phyloP scores from a whole-genome alignment of 495 filamentous ascomycete species.

The Stereocaulon alpinum region DNA sequence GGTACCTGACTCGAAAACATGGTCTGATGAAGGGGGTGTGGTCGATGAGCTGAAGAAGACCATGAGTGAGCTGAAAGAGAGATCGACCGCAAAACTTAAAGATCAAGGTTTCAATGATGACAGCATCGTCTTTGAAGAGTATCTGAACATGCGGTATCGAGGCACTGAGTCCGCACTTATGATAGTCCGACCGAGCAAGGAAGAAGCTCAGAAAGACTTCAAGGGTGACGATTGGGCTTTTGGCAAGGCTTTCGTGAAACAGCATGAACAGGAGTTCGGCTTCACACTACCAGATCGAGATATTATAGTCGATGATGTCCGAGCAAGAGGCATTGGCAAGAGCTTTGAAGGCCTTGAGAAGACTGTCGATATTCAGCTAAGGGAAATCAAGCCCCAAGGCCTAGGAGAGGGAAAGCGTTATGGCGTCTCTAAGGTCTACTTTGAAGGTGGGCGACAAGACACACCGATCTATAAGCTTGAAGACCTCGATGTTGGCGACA shows the following conservation, averaged over 20 bases:
- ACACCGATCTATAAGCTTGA: conserved; percentile 81
- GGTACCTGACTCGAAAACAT: conserved; percentile 78
- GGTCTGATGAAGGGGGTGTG: conserved; percentile 46
- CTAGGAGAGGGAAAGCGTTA: conserved; percentile 27
- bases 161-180: conserved; percentile 84
- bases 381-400: conserved; percentile 41
- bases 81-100: conserved; percentile 50
- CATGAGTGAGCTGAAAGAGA: conserved; percentile 42
- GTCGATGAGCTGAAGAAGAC: conserved; percentile 42
- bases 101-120: conserved; percentile 65
- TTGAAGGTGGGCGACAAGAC: conserved; percentile 60
- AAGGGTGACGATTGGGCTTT: conserved; percentile 64
- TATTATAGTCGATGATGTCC: conserved; percentile 86
- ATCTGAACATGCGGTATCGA: conserved; percentile 80
- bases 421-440: conserved; percentile 35
- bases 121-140: conserved; percentile 73
- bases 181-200: conserved; percentile 54
- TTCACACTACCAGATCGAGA: conserved; percentile 84
- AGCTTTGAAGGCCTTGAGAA: conserved; percentile 70
- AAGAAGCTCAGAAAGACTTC: conserved; percentile 48
- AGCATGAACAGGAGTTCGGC: conserved; percentile 90
- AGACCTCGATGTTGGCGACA: conserved; percentile 64
- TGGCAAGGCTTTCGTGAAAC: conserved; percentile 69
- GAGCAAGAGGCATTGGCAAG: conserved; percentile 79
- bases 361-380: conserved; percentile 70